Evolutionary conservation across 2,329 filamentous ascomycete genomes (phyloP).

Genomic region (Sodiomyces alkalinus): DNA sequence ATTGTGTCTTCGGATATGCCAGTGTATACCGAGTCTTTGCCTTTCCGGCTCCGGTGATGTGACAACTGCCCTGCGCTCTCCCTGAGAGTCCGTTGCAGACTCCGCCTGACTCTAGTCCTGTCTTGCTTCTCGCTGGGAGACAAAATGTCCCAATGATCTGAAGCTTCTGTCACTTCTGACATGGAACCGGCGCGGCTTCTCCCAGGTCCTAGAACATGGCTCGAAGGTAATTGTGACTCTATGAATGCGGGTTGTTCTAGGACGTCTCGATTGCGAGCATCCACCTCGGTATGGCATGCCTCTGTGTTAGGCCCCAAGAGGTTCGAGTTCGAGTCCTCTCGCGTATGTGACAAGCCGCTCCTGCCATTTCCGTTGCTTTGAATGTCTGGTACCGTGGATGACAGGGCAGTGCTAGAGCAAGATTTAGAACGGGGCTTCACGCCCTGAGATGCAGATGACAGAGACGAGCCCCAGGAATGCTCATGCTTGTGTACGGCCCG

Average conservation of each 20-base stretch:
- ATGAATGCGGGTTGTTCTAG: slow-evolving; percentile 54
- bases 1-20: slow-evolving; percentile 33
- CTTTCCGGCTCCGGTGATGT: slow-evolving; percentile 59
- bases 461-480: slow-evolving; percentile 26
- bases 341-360: too few species aligned
- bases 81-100: slow-evolving; percentile 76
- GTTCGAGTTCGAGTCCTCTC: too few species aligned
- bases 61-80: slow-evolving; percentile 56
- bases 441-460: too few species aligned
- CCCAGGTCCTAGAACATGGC: slow-evolving; percentile 21
- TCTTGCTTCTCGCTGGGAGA: slow-evolving; percentile 32
- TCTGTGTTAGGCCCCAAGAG: too few species aligned
- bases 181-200: slow-evolving; percentile 23
- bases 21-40: slow-evolving; percentile 55
- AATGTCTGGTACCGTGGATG: slow-evolving; percentile 12
- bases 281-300: slow-evolving; percentile 29
- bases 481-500: slow-evolving; percentile 24
- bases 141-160: slow-evolving; percentile 16
- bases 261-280: slow-evolving; percentile 53
- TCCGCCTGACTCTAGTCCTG: slow-evolving; percentile 60
- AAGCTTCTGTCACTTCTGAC: slow-evolving; percentile 25
- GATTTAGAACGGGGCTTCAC: slow-evolving; percentile 26
- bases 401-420: slow-evolving; percentile 24
- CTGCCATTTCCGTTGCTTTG: too few species aligned
- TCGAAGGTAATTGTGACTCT: slow-evolving; percentile 25